Percentiles rank a stretch among this genome's conserved stretches.
phyloP scores from a whole-genome alignment of 2,329 filamentous ascomycete species.

The Cladosporium colombiae region DNA sequence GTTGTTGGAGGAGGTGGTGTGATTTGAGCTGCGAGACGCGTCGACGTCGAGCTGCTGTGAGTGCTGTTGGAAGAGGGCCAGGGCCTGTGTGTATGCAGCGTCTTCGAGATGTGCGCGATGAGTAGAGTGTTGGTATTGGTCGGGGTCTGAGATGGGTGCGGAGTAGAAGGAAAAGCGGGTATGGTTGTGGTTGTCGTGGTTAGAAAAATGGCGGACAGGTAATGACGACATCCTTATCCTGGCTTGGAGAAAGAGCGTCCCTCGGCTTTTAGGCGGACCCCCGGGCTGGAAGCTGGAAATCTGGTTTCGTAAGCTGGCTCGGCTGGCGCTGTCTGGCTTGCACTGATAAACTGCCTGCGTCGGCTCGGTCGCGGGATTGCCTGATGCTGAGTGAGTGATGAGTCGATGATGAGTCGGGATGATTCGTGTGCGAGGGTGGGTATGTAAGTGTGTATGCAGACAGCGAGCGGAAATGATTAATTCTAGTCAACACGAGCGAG shows the following conservation, averaged over 20 bases:
- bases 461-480: constrained; percentile 6
- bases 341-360: neutral
- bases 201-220: constrained; percentile 11
- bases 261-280: too few species aligned
- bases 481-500: neutral
- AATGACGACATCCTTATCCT: constrained; percentile 18
- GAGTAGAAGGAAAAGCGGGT: neutral
- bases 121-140: neutral
- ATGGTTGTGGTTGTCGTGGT: constrained; percentile 12
- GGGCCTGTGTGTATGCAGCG: constrained; percentile 7
- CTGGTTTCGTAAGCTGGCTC: constrained; percentile 3
- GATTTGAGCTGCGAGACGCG: constrained; percentile 1
- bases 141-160: neutral
- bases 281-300: neutral
- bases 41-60: constrained; percentile 5
- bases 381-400: constrained; percentile 3
- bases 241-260: neutral
- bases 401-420: constrained; percentile 9
- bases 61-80: constrained; percentile 1
- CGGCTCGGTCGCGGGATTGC: neutral
- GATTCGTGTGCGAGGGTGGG: neutral
- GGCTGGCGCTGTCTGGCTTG: neutral
- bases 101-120: neutral
- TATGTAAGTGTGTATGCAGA: neutral
- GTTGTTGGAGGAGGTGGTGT: neutral